Evolutionary conservation across 1,284 basidiomycete genomes (phyloP).

Genomic region (Ceratobasidium sp.): DNA sequence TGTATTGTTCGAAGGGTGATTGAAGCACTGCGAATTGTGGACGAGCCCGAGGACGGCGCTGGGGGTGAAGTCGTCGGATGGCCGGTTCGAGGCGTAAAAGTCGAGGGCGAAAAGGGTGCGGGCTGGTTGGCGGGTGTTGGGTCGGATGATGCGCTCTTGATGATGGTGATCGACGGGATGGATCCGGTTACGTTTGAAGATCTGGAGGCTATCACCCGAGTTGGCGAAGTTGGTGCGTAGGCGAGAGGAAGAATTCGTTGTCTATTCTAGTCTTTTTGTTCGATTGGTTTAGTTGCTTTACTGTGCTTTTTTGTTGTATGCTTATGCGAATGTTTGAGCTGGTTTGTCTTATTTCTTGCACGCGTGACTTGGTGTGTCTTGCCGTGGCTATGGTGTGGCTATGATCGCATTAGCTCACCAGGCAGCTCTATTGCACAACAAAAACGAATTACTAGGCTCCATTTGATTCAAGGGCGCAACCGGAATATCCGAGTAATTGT

Average conservation of each 20-base stretch:
- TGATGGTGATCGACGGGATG: constrained; percentile 70
- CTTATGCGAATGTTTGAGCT: constrained; percentile 7
- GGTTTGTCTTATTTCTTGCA: neutral
- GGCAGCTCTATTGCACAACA: neutral
- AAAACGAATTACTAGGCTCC: too few relatives aligned
- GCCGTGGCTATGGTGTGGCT: neutral
- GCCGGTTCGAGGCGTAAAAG: constrained; percentile 35
- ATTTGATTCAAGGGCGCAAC: too few relatives aligned
- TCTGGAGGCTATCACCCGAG: constrained; percentile 74
- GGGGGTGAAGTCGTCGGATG: constrained; percentile 22
- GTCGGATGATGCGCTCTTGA: constrained; percentile 69
- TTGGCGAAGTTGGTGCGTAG: constrained; percentile 53
- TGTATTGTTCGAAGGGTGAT: constrained; percentile 77
- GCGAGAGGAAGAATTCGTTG: constrained; percentile 76
- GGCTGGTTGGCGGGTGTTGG: constrained; percentile 39
- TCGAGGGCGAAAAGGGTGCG: constrained; percentile 37
- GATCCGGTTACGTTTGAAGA: constrained; percentile 76
- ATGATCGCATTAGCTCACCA: neutral
- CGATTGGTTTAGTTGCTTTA: constrained; percentile 10
- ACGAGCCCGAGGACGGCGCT: constrained; percentile 57
- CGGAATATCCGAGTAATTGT: too few relatives aligned
- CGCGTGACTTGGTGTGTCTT: neutral
- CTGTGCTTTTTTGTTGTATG: constrained; percentile 28
- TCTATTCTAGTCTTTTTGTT: constrained; percentile 22
- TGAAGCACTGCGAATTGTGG: constrained; percentile 85